Base-by-base conservation (phyloP, 2,329 filamentous ascomycete species). In the Neofusicoccum parvum region DNA sequence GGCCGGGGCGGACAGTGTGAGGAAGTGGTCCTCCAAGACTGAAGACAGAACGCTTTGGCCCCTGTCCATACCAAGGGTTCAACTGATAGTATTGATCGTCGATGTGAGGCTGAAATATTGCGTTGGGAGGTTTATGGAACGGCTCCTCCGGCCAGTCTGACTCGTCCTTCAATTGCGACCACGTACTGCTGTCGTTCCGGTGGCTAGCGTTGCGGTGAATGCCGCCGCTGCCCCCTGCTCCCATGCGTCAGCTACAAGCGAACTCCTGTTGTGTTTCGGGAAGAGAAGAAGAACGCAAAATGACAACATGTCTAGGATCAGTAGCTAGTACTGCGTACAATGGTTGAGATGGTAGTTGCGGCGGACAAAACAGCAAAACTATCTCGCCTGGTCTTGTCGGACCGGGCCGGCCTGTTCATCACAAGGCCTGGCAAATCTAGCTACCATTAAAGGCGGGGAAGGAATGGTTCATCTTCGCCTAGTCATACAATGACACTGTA, bases 31-130 rank as follows among this genome's bases (percentile, higher is more conserved):
- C 36, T 34, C 53, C 63, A 20, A 65, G 53, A 46, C 63, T 43
- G 36, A 59, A 65, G n/a, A 65, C 53, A 11, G 63, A 53, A 5
- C 46, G 45, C n/a, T 60, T 49, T 7, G 49, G 49, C 3, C 6
- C 12, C 15, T 49, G 27, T 0, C 63, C 53, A 15, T 65, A 65
- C 63, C 63, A 65, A 10, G 63, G 63, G 23, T 65, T 65, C 17
- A 51, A n/a, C 17, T 43, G 17, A 17, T 65, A 60, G 45, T 65
- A 65, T 2, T 59, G 37, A 20, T 59, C 53, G 12, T 59, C 53
- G 15, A 60, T 39, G 15, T 34, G 43, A n/a, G 41, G 32, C 7
- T 64, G 41, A 9, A 39, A 54, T 12, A 34, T 64, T 1, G 50
- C 62, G 27, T 45, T 15, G 0, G 50, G 34, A 10, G 62, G 17